Conservation (phyloP, 768 basidiomycete genomes). For the Hericium rajendrae region DNA sequence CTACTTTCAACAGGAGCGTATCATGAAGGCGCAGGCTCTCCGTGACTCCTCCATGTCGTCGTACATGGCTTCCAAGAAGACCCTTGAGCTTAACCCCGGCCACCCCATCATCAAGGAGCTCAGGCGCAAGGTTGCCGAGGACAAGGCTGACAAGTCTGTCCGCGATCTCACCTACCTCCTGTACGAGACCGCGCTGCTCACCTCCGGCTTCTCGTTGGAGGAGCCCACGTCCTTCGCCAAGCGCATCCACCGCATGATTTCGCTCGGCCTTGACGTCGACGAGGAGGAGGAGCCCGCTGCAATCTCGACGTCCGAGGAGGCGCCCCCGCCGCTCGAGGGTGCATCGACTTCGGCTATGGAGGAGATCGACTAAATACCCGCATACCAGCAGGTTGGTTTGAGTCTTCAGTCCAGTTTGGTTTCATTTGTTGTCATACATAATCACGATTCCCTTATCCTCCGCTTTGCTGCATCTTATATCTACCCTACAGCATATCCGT, state of each 20-base stretch:
- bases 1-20: constrained; percentile 55
- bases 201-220: constrained; percentile 92
- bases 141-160: constrained; percentile 98
- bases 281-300: constrained; percentile 44
- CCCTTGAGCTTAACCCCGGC: constrained; percentile 86
- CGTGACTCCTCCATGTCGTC: constrained; percentile 97
- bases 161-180: constrained; percentile 92
- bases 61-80: constrained; percentile 99
- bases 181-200: constrained; percentile 94
- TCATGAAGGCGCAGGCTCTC: constrained; percentile 98
- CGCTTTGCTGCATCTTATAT: neutral
- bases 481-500: neutral
- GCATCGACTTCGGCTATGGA: constrained; percentile 85
- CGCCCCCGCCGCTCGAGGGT: constrained; percentile 44
- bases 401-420: neutral
- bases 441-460: neutral
- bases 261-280: constrained; percentile 74
- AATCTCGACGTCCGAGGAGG: constrained; percentile 35
- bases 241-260: constrained; percentile 97
- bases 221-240: constrained; percentile 91
- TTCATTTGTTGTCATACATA: neutral
- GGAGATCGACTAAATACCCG: constrained; percentile 71
- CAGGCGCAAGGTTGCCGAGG: constrained; percentile 89
- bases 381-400: neutral
- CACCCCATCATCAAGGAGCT: constrained; percentile 96